Evolutionary conservation across 768 basidiomycete species (phyloP).

Genomic region (Podaxis sp.): DNA sequence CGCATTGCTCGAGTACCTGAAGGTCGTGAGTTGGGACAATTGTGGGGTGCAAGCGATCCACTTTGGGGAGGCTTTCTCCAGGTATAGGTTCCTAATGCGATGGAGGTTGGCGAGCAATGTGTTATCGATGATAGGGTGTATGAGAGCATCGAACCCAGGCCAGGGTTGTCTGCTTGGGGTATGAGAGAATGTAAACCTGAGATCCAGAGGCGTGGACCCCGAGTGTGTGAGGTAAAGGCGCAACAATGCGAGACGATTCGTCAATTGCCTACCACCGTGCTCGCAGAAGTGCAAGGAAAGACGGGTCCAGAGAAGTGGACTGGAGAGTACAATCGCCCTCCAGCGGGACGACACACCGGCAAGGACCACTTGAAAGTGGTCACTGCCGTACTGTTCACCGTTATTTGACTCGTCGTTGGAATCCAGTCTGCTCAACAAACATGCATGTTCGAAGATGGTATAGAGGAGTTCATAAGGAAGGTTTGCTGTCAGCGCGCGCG

Average conservation of each 20-base stretch:
- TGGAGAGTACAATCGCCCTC: neutral
- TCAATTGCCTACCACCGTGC: neutral
- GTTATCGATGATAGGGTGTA: neutral
- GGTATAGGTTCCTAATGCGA: neutral
- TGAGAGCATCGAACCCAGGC: neutral
- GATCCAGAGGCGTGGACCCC: neutral
- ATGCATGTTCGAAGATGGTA: neutral
- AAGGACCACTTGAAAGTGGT: slow-evolving; percentile 2
- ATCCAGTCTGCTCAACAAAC: neutral
- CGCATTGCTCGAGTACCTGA: neutral
- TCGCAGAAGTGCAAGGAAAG: neutral
- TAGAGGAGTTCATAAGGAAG: neutral
- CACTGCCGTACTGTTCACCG: neutral
- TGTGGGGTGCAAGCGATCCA: neutral
- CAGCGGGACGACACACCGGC: neutral
- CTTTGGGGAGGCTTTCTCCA: neutral
- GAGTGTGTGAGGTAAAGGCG: neutral
- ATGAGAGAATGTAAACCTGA: neutral
- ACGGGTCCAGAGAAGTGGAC: neutral
- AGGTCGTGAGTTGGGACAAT: neutral
- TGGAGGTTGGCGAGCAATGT: neutral
- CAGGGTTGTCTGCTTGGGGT: neutral
- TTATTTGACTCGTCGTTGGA: too few relatives aligned
- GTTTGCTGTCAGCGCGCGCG: neutral
- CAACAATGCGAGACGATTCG: neutral